Percentiles rank a stretch among this genome's conserved stretches.
Evolutionary conservation across 768 basidiomycete genomes (phyloP).

Genomic region (Crucibulum laeve): DNA sequence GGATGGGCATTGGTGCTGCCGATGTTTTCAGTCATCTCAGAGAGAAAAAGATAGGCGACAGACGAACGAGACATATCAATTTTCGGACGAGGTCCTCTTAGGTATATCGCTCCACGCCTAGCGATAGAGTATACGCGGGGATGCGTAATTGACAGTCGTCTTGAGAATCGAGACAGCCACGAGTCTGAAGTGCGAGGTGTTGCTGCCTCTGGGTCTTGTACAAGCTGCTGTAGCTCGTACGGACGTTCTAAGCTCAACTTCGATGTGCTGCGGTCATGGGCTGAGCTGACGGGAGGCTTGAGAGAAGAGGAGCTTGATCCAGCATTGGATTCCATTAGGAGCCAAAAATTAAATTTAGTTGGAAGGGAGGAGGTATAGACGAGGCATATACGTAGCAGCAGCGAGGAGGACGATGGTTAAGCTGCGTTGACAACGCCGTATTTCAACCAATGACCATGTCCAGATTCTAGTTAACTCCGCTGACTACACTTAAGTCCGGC

Average conservation of each 20-base stretch:
- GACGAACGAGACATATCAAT: conserved; percentile 42
- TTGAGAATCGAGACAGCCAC: conserved; percentile 13
- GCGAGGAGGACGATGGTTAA: background rate
- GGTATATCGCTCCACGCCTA: conserved; percentile 25
- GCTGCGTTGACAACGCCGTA: no score
- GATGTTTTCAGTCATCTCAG: conserved; percentile 3
- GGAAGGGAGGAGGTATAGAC: background rate
- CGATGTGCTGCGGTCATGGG: background rate
- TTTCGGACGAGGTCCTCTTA: conserved; percentile 61
- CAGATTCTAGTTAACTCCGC: no score
- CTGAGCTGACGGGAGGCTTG: background rate
- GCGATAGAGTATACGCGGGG: conserved; percentile 15
- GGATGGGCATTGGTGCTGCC: conserved; percentile 49
- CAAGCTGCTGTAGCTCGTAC: background rate
- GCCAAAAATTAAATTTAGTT: no score
- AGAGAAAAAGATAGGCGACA: background rate
- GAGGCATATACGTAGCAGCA: background rate
- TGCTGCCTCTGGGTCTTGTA: conserved; percentile 7
- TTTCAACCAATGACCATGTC: no score
- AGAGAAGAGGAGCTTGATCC: background rate
- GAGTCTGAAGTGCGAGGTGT: conserved; percentile 10
- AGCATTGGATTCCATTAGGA: background rate
- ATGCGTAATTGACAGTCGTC: conserved; percentile 11
- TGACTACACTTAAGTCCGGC: no score
- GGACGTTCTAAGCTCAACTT: conserved; percentile 1